Conservation (phyloP, 2,329 filamentous ascomycete species). For the Pseudogymnoascus sp. region DNA sequence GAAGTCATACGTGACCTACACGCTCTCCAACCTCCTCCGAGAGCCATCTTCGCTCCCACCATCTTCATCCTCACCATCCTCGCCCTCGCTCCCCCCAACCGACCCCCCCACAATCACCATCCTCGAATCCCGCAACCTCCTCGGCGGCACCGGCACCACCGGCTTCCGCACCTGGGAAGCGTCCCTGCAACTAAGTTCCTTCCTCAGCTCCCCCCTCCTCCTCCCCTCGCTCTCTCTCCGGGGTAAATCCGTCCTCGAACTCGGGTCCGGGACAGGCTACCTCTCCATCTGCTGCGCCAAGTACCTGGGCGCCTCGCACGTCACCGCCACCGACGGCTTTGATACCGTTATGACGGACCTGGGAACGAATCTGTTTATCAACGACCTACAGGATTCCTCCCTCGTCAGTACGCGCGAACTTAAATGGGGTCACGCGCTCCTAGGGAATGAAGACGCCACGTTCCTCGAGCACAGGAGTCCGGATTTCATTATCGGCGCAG, state of each 20-base stretch:
- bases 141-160: constrained; percentile 64
- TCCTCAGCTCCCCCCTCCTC: constrained; percentile 39
- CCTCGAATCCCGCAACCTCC: constrained; percentile 58
- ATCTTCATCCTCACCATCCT: background rate
- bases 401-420: constrained; percentile 49
- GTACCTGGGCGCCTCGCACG: constrained; percentile 47
- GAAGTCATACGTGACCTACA: constrained; percentile 68
- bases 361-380: constrained; percentile 59
- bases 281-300: constrained; percentile 66
- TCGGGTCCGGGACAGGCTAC: constrained; percentile 70
- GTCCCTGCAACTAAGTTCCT: constrained; percentile 62
- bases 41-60: background rate
- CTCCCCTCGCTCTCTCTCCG: constrained; percentile 29
- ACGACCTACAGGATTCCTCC: constrained; percentile 47
- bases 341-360: constrained; percentile 61
- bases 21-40: constrained; percentile 18
- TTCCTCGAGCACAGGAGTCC: constrained; percentile 31
- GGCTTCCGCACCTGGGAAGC: constrained; percentile 77
- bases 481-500: constrained; percentile 65
- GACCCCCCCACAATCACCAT: constrained; percentile 43
- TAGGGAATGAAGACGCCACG: constrained; percentile 27
- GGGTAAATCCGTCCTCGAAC: constrained; percentile 55
- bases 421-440: constrained; percentile 33
- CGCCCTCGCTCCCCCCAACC: background rate
- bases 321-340: constrained; percentile 66